phyloP scores from a whole-genome alignment of 2,329 filamentous ascomycete genomes.

The Bipolaris zeicola region DNA sequence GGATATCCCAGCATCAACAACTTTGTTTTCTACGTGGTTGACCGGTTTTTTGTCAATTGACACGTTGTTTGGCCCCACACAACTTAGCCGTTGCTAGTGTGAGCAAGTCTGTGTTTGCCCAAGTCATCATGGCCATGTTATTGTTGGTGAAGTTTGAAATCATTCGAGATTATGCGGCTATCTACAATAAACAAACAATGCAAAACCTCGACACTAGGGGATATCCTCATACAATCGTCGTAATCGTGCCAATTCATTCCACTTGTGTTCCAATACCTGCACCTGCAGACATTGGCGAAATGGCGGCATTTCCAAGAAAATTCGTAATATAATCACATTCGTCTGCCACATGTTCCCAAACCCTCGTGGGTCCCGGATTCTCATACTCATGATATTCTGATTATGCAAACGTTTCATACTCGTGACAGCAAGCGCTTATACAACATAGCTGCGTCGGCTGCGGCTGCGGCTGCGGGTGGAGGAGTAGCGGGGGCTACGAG shows the following conservation, averaged over 20 bases:
- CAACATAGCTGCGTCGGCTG: constrained; percentile 46
- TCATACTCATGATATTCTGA: constrained; percentile 1
- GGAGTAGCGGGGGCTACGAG: constrained; percentile 45
- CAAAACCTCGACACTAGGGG: constrained; percentile 1
- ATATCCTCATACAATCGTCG: constrained; percentile 10
- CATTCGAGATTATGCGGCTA: constrained; percentile 4
- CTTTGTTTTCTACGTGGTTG: not conserved
- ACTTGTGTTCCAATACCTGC: not conserved
- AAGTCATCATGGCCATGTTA: not conserved
- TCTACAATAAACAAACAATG: constrained; percentile 5
- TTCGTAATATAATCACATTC: constrained; percentile 18
- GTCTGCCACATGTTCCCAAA: constrained; percentile 1
- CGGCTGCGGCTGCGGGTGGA: constrained; percentile 41
- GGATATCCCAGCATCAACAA: not conserved
- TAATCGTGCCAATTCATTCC: constrained; percentile 2
- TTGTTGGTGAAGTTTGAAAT: not conserved
- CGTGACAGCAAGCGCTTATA: constrained; percentile 22
- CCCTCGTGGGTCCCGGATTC: not conserved
- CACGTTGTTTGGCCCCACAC: not conserved
- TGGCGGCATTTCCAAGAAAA: constrained; percentile 24
- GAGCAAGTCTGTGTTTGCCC: not conserved
- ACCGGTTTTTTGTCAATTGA: not conserved
- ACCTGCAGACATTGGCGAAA: constrained; percentile 12
- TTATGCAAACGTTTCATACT: not conserved
- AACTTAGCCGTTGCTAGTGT: not conserved